Base-by-base conservation (phyloP, 257 asterid species). In the Penstemon eatonii region DNA sequence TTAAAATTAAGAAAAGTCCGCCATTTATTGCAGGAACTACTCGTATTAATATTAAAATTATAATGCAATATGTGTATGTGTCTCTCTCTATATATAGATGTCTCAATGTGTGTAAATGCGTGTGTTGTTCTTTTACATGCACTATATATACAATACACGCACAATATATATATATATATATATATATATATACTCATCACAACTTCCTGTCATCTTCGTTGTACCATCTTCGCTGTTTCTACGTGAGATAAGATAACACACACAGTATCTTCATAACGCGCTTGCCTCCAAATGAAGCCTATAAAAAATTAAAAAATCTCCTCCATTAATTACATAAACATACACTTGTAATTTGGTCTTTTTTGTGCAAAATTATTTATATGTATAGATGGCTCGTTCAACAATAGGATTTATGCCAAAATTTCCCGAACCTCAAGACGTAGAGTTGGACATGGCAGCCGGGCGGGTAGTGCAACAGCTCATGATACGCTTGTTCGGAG, bases 401-500 rank as follows among this genome's bases (percentile, higher is more conserved):
- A 25, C 33, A 25, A 1, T 25, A 25, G 33, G 33, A 25, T 25
- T 25, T 25, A 25, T 25, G 33, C 33, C 33, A 1, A 25, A 25
- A 25, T 25, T 25, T 25, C 33, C 33, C 33, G 33, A 25, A 25
- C 33, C 33, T 25, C 33, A 25, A 25, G 33, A 25, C 33, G 33
- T 0, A 25, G 59, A 45, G 46, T 45, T 54, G 37, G 12, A 55
- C 44, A 71, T 50, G 41, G 47, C 54, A 13, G 64, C 15, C 5
- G 64, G 57, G 2, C 4, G 15, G 6, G 73, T 64, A 0, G 61
- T 70, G 56, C 67, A 43, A 70, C 63, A 61, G 7, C 42, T 76
- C 12, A 70, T 61, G 40, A 70, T 50, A 55, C 73, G 72, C 58
- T 55, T 76, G 42, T 76, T 76, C 12, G 81, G 81, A 5, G 81